These are phyloP conservation scores for Alternaria rosae DNA, from an alignment of 2,329 filamentous ascomycete species.

Conservation along the genomic window DNA sequence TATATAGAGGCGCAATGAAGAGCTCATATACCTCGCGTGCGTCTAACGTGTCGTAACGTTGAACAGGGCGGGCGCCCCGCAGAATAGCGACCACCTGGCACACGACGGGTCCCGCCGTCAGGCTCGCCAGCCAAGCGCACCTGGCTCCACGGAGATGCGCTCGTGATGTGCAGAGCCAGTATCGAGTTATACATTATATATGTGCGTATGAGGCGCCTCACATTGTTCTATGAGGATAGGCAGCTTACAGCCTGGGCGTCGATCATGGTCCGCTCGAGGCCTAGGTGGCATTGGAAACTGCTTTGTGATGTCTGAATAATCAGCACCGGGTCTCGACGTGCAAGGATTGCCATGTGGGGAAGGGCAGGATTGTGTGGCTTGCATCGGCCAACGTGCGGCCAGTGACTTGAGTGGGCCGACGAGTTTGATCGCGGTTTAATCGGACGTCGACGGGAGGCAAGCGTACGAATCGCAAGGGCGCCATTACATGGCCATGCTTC, in stretches of 20 bases:
- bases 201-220: constrained; percentile 2
- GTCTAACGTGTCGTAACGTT: neutral
- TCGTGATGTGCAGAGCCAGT: constrained; percentile 4
- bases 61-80: constrained; percentile 15
- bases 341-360: constrained; percentile 34
- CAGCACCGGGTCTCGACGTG: constrained; percentile 17
- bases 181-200: neutral
- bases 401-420: constrained; percentile 9
- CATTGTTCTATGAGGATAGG: neutral
- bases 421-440: constrained; percentile 13
- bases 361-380: constrained; percentile 8
- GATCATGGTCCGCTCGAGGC: neutral
- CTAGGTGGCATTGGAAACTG: constrained; percentile 10
- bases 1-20: constrained; percentile 11
- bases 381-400: constrained; percentile 18
- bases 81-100: neutral
- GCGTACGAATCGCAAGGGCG: constrained; percentile 30
- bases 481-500: constrained; percentile 31
- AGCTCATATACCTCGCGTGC: constrained; percentile 17
- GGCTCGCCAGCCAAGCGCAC: neutral
- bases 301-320: constrained; percentile 48
- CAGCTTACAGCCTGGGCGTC: neutral
- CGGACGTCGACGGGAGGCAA: constrained; percentile 12
- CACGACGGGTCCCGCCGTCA: neutral
- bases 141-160: neutral